phyloP scores from a whole-genome alignment of 2,329 filamentous ascomycete species.

The Ophiostoma montium region DNA sequence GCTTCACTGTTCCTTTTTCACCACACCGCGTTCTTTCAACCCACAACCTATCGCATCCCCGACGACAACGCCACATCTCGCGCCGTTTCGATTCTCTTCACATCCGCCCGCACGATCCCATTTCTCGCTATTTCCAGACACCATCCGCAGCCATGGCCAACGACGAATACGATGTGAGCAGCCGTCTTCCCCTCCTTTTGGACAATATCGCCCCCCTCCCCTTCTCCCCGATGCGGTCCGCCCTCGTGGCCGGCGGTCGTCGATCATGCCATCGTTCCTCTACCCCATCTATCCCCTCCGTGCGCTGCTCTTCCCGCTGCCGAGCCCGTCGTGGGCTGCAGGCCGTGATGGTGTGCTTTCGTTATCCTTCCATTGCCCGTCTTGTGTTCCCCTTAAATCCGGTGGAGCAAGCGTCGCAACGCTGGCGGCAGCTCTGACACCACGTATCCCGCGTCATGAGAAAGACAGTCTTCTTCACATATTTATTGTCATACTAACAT shows the following conservation, averaged over 20 bases:
- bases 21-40: conserved; percentile 1
- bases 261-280: neutral
- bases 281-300: neutral
- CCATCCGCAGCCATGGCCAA: conserved; percentile 59
- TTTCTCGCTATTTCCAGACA: neutral
- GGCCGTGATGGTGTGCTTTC: too few species aligned
- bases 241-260: neutral
- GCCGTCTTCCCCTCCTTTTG: conserved; percentile 2
- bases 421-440: neutral
- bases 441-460: neutral
- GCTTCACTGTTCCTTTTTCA: conserved; percentile 1
- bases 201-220: too few species aligned
- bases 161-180: conserved; percentile 98
- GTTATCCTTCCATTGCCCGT: neutral
- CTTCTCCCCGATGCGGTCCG: neutral
- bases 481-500: conserved; percentile 7
- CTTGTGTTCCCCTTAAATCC: conserved; percentile 2
- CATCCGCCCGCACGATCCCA: neutral
- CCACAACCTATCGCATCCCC: neutral
- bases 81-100: neutral
- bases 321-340: too few species aligned
- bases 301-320: too few species aligned
- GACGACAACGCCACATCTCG: neutral
- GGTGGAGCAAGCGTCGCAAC: too few species aligned
- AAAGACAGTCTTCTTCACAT: neutral